These are phyloP conservation scores for Fraxinus greggii DNA, from an alignment of 305 asterid species.

Conservation along the genomic window DNA sequence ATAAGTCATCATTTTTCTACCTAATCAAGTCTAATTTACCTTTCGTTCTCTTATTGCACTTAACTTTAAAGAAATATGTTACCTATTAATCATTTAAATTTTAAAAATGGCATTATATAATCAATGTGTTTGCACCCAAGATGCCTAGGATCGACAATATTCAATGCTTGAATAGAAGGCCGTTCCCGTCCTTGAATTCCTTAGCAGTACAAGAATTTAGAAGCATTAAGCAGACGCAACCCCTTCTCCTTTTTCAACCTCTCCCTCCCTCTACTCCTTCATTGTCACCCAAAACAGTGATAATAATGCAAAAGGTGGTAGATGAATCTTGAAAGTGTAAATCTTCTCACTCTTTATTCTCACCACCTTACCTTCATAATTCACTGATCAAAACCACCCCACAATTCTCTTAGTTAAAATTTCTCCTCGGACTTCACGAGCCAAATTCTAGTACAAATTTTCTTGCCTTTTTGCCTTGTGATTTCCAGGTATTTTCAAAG, in stretches of 20 bases:
- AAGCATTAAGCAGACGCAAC: background rate
- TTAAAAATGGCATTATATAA: background rate
- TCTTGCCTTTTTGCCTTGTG: background rate
- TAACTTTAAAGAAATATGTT: background rate
- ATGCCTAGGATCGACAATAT: background rate
- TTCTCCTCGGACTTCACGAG: constrained; percentile 54
- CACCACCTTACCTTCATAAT: constrained; percentile 38
- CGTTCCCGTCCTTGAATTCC: background rate
- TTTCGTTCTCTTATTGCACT: background rate
- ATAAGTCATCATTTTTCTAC: too few relatives aligned
- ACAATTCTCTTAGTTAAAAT: background rate
- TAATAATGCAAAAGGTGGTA: constrained; percentile 69
- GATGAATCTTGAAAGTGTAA: constrained; percentile 65
- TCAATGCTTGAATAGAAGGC: background rate
- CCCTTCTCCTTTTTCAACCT: constrained; percentile 23
- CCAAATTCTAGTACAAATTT: constrained; percentile 25
- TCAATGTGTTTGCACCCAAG: background rate
- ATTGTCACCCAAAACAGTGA: constrained; percentile 20
- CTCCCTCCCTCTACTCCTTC: constrained; percentile 7
- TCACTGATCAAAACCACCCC: constrained; percentile 27
- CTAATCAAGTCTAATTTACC: background rate
- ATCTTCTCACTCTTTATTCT: constrained; percentile 18
- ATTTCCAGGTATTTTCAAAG: constrained; percentile 27
- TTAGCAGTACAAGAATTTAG: background rate
- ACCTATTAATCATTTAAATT: too few relatives aligned